Conservation (phyloP, 179 eudicot genomes). For the Beta lomatogona region DNA sequence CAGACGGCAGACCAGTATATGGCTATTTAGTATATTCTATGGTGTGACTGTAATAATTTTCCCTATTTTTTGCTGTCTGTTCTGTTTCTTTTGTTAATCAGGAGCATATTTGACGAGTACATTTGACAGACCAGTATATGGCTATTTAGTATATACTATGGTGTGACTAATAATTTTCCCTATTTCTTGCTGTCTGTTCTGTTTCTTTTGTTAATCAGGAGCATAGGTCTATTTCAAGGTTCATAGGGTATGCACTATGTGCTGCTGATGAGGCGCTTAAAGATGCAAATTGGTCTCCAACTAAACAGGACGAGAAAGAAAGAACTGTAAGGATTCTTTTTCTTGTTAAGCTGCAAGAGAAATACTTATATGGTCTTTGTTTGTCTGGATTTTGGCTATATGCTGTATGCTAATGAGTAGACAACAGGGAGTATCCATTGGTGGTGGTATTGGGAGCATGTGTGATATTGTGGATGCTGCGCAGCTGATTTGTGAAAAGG, state of each 20-base stretch:
- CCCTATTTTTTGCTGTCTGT: slow-evolving; percentile 2
- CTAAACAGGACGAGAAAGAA: slow-evolving; percentile 68
- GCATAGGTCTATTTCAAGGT: slow-evolving; percentile 79
- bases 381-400: slow-evolving; percentile 12
- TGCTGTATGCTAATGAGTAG: slow-evolving; percentile 36
- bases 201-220: slow-evolving; percentile 50
- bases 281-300: slow-evolving; percentile 88
- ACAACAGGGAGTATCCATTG: slow-evolving; percentile 93
- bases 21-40: background rate
- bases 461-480: slow-evolving; percentile 90
- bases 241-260: slow-evolving; percentile 91
- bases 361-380: slow-evolving; percentile 7
- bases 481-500: slow-evolving; percentile 84
- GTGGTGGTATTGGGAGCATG: slow-evolving; percentile 95
- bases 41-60: background rate
- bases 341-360: slow-evolving; percentile 7
- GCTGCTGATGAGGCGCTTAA: slow-evolving; percentile 93
- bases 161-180: background rate
- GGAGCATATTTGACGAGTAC: slow-evolving; percentile 72
- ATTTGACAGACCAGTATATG: background rate
- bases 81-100: slow-evolving; percentile 29
- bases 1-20: background rate
- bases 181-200: slow-evolving; percentile 1
- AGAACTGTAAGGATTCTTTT: slow-evolving; percentile 54
- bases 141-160: background rate